A percentile compares a stretch with the other conserved stretches of the same genome.
These are phyloP conservation scores for Sugiyamaella mastotermitis DNA, from an alignment of 805 yeast species.

Conservation along the genomic window DNA sequence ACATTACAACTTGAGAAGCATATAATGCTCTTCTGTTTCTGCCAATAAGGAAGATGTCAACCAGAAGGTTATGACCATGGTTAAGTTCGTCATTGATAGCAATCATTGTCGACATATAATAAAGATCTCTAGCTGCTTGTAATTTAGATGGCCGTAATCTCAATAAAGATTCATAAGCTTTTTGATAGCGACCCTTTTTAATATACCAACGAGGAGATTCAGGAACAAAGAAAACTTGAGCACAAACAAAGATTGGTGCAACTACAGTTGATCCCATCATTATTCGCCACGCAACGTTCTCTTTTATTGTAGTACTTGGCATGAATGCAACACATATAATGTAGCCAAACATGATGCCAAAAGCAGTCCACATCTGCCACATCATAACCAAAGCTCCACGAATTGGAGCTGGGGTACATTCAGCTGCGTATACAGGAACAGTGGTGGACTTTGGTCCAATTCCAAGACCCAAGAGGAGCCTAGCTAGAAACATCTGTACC, in stretches of 20 bases:
- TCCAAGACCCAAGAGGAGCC: constrained; percentile 57
- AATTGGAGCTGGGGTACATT: constrained; percentile 49
- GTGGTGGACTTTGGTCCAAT: constrained; percentile 64
- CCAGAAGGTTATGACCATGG: constrained; percentile 30
- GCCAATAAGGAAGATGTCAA: constrained; percentile 53
- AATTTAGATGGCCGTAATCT: constrained; percentile 41
- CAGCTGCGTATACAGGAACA: constrained; percentile 63
- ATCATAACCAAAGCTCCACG: constrained; percentile 65
- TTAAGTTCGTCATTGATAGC: constrained; percentile 34
- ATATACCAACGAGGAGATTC: constrained; percentile 70
- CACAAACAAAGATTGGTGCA: constrained; percentile 49
- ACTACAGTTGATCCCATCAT: constrained; percentile 61
- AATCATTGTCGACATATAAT: constrained; percentile 48
- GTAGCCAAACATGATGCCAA: constrained; percentile 65
- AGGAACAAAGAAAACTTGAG: constrained; percentile 52
- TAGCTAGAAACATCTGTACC: constrained; percentile 54
- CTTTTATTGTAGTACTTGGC: constrained; percentile 37
- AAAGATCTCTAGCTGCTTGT: constrained; percentile 61
- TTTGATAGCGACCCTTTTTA: constrained; percentile 42
- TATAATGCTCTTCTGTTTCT: constrained; percentile 79
- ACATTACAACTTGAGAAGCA: constrained; percentile 78
- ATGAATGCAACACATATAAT: constrained; percentile 54
- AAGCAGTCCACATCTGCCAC: constrained; percentile 74
- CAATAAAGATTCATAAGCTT: constrained; percentile 46
- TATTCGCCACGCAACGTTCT: constrained; percentile 45